Evolutionary conservation across 805 yeast genomes (phyloP), one percentile per base, ranked within the genome.

Genomic region (Candida sanyiensis): DNA sequence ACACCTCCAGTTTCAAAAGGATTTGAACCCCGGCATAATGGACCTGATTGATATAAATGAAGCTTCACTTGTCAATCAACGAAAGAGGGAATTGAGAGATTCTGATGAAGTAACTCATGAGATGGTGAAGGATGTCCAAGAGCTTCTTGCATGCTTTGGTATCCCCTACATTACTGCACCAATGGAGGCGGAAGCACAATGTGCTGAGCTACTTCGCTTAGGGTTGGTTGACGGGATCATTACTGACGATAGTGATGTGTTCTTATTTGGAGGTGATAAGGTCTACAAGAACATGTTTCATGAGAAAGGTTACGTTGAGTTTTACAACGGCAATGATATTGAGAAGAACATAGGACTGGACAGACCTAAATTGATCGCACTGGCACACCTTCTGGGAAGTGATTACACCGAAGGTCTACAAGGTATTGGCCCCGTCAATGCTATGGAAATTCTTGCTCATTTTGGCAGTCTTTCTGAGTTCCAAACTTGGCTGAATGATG

Each of bases 141-240:
- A 88, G 46, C 66, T 93, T 29, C 65, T 93, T 7, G 73, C 83
- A 21, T 62, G 90, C 38, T 93, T 93, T 67, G 98, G 98, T 1
- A 83, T 93, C 5, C 99, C 99, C 0, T 93, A 77, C 49, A 73
- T 93, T 8, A 85, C 95, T 0, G 97, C 98, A 0, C 99, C 98
- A 1, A 87, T 87, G 89, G 99, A 93, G 61, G 98, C 98, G 2
- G 99, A 93, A 63, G 97, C 98, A 0, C 98, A 93, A 54, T 93
- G 99, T 63, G 96, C 96, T 0, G 85, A 82, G 47, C 62, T 93
- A 6, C 59, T 77, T 28, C 54, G 60, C n/a, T 58, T 88, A 17
- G 75, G 73, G 0, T 64, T 93, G 15, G 96, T 90, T 4, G 97
- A 93, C 59, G 99, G 98, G 0, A 82, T 93, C 6, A 80, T 93